Evolutionary conservation across 2,329 filamentous ascomycete genomes (phyloP).

Genomic region (Penicillium verrucosum): DNA sequence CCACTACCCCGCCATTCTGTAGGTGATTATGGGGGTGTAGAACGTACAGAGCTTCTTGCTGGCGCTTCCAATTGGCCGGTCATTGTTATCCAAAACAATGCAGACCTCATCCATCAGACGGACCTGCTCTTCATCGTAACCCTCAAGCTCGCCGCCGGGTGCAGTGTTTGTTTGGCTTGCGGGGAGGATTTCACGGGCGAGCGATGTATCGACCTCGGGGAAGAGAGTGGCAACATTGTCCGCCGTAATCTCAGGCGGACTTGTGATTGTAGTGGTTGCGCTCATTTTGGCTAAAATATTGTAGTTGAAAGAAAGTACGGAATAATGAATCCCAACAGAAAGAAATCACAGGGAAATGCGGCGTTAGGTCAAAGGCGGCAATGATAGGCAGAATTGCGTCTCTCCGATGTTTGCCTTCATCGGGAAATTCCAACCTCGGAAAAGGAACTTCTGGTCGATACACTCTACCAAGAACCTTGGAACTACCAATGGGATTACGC

Average conservation of each 20-base stretch:
- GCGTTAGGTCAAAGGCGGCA: slow-evolving; percentile 13
- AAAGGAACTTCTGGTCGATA: neutral
- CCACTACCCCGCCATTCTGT: slow-evolving; percentile 9
- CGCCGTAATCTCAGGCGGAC: slow-evolving; percentile 68
- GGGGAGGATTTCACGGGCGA: slow-evolving; percentile 51
- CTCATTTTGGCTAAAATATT: slow-evolving; percentile 27
- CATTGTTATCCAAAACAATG: slow-evolving; percentile 91
- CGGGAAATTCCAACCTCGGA: neutral
- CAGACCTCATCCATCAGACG: slow-evolving; percentile 98
- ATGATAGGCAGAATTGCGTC: slow-evolving; percentile 8
- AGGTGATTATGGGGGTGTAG: neutral
- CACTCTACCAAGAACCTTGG: neutral
- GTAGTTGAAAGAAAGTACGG: neutral
- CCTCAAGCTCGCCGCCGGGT: slow-evolving; percentile 70
- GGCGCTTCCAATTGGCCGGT: slow-evolving; percentile 87
- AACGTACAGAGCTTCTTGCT: slow-evolving; percentile 94
- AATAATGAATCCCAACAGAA: neutral
- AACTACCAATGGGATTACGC: neutral
- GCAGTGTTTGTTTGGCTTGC: slow-evolving; percentile 39
- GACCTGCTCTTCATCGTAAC: slow-evolving; percentile 97
- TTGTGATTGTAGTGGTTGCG: slow-evolving; percentile 50
- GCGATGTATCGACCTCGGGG: slow-evolving; percentile 68
- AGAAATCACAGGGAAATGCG: slow-evolving; percentile 8
- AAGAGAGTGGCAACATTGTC: slow-evolving; percentile 85
- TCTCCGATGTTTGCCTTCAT: neutral